Base-by-base conservation (phyloP, 371 early-diverging fungal species). In the Chytridium lagenaria region DNA sequence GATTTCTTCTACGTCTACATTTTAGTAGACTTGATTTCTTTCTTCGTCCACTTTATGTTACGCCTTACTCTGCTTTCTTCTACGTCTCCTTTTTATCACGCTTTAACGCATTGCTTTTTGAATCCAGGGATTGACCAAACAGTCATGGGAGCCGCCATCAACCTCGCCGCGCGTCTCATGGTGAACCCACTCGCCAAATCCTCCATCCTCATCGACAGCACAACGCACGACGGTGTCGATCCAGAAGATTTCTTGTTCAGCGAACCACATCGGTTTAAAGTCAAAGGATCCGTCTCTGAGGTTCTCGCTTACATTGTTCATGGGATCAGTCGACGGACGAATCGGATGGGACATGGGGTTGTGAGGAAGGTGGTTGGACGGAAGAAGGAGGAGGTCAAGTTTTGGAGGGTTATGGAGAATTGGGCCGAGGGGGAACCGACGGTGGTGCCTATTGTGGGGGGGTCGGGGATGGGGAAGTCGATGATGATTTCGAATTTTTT, bases 121-220 rank as follows among this genome's bases (percentile, higher is more conserved):
- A n/a, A 7, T 44, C 19, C 31, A 61, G 61, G 61, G 7, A 61
- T 61, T 34, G 61, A 61, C 26, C 61, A 61, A 36, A 61, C 61
- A 33, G 61, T 61, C 10, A 31, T 61, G 36, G 61, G 61, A 30
- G 37, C 36, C 7, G 31, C 36, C 34, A 61, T 61, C 61, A 61
- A 61, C 61, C 61, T 61, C 23, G 71, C 71, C 3, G 71, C 71
- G 12, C 10, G 71, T 15, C 71, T 71, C 67, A 71, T 71, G 71
- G 36, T 40, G 15, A 2, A 71, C 33, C 71, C 49, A 12, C 51
- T 65, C 1, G 3, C 71, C 2, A 12, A 65, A 22, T 69, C 26
- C 19, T 44, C 77, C 1, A 61, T 71, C 31, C 69, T 71, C 0
- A 36, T 63, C 28, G 70, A 59, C 50, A 33, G 23, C 16, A 39